Conservation (phyloP, 2,329 filamentous ascomycete genomes). For the Hypoxylon sp. region DNA sequence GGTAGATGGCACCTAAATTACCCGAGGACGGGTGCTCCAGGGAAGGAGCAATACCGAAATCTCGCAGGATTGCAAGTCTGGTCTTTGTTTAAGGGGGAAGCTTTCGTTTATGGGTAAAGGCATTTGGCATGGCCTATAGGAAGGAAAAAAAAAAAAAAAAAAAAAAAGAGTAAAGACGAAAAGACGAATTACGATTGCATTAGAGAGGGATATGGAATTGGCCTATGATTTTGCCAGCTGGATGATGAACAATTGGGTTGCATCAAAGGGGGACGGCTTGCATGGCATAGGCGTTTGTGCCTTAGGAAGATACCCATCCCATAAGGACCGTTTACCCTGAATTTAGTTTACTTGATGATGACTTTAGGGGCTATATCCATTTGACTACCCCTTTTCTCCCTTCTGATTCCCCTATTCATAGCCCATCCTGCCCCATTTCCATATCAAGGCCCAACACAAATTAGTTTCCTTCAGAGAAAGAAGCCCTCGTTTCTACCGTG, state of each 20-base stretch:
- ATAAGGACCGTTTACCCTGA: background rate
- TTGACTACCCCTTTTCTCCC: background rate
- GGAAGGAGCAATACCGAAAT: background rate
- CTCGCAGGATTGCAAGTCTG: background rate
- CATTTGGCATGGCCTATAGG: background rate
- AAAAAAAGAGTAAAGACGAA: background rate
- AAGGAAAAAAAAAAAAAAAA: background rate
- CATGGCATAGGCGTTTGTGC: slow-evolving; percentile 13
- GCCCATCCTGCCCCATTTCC: background rate
- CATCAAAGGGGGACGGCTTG: background rate
- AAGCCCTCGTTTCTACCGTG: too few relatives aligned
- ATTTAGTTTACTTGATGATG: background rate
- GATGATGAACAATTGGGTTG: background rate
- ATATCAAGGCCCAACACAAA: background rate
- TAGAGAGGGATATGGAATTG: background rate
- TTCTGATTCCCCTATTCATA: background rate
- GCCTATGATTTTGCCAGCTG: slow-evolving; percentile 2
- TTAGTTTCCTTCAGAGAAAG: background rate
- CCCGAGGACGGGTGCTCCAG: background rate
- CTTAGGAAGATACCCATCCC: slow-evolving; percentile 13
- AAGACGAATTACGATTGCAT: background rate
- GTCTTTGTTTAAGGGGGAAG: background rate
- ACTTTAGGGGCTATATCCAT: background rate
- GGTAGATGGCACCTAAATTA: background rate
- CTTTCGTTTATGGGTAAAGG: background rate